Evolutionary conservation across 805 yeast genomes (phyloP), one percentile per base, ranked within the genome.

Genomic region (Starmerella ratchasimensis): DNA sequence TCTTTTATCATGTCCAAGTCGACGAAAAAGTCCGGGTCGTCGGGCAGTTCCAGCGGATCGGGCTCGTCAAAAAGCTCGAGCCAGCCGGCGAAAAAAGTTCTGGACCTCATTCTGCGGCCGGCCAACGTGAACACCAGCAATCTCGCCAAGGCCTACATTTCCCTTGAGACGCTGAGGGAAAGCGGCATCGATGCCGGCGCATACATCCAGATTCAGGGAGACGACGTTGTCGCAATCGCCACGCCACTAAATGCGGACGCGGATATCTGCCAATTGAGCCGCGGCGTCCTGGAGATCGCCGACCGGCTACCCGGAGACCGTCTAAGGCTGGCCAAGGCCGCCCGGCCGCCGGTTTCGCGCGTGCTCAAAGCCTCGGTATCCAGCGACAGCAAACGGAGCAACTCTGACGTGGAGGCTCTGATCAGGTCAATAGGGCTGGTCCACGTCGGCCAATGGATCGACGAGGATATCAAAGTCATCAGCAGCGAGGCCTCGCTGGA

Each of bases 301-400:
- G 67, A 63, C 29, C 45, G 68, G 1, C 42, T 67, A 4, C 55
- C 69, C 5, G 79, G 79, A 31, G 76, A 72, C 38, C 53, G 75
- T 31, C 44, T 72, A 16, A 60, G 60, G 21, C 46, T 88, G 0
- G 50, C 53, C 10, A 75, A 68, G 46, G 60, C 57, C 4, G 47
- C 55, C 2, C 79, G 72, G 39, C 82, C 84, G 3, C 57, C 55
- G 3, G 62, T 58, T 39, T 70, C 71, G 0, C 45, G 55, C 2
- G 48, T 41, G 25, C 58, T 71, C 1, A 46, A 47, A 0, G 48
- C 70, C 5, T 44, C 53, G 11, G 22, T 11, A 1, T n/a, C n/a
- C n/a, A n/a, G n/a, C n/a, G 3, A n/a, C n/a, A n/a, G n/a, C n/a
- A n/a, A n/a, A 32, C 44, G 13, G 58, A 59, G 0, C 38, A 28